Conservation (phyloP, 1,139 yeast genomes). For the Wickerhamomyces sp. region DNA sequence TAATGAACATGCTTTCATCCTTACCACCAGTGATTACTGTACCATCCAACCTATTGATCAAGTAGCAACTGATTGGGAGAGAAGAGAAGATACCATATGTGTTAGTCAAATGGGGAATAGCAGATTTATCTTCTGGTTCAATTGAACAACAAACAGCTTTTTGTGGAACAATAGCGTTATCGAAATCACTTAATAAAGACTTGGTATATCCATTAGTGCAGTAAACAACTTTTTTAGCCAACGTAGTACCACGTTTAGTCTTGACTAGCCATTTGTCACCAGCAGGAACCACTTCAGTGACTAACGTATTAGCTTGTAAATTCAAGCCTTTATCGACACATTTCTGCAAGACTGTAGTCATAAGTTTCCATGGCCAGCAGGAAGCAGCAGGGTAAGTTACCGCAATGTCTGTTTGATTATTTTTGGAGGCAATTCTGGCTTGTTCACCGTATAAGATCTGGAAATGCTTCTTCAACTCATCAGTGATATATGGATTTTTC, state of each 20-base stretch:
- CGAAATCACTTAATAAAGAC: constrained; percentile 21
- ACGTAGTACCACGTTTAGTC: constrained; percentile 31
- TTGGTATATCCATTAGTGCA: constrained; percentile 41
- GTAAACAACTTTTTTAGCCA: constrained; percentile 31
- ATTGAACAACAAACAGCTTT: constrained; percentile 16
- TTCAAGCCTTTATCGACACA: constrained; percentile 31
- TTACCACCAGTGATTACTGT: constrained; percentile 20
- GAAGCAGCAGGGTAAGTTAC: constrained; percentile 36
- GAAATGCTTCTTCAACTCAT: constrained; percentile 19
- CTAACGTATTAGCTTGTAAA: constrained; percentile 38
- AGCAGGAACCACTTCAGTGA: constrained; percentile 19
- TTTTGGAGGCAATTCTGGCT: constrained; percentile 15
- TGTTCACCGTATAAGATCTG: constrained; percentile 16
- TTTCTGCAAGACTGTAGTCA: constrained; percentile 29
- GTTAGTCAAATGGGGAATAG: constrained; percentile 19
- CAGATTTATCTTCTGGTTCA: constrained; percentile 11
- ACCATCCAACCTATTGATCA: constrained; percentile 21
- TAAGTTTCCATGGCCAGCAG: constrained; percentile 38
- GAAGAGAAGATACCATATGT: constrained; percentile 17
- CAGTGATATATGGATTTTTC: constrained; percentile 24
- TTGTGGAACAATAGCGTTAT: constrained; percentile 16
- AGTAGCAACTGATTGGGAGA: constrained; percentile 12
- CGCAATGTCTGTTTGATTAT: constrained; percentile 20
- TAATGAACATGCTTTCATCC: constrained; percentile 5
- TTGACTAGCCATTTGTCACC: constrained; percentile 23